A percentile compares a stretch with the other conserved stretches of the same genome.
Conservation (phyloP, 306 rosid genomes). For the Trifolium fragiferum region DNA sequence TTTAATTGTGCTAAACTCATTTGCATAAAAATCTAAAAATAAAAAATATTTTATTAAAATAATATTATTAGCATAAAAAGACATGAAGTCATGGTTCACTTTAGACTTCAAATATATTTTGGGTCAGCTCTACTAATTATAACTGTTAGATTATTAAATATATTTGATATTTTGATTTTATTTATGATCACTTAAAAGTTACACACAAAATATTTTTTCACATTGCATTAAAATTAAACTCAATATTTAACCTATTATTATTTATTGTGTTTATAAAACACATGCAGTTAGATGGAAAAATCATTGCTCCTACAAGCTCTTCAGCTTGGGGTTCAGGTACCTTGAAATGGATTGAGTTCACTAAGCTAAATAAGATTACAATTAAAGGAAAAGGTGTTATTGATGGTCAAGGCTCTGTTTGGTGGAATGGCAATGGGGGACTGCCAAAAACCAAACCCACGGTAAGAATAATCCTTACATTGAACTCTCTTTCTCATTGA, state of each 20-base stretch:
- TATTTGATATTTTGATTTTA: no score
- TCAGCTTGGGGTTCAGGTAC: conserved; percentile 71
- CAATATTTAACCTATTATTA: neutral
- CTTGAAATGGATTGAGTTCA: conserved; percentile 74
- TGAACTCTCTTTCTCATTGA: no score
- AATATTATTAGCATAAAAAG: neutral
- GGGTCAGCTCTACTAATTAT: no score
- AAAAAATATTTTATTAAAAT: neutral
- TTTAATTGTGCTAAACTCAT: no score
- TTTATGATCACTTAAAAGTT: no score
- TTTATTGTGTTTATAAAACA: conserved; percentile 8
- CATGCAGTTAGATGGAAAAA: conserved; percentile 70
- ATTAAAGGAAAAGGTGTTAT: conserved; percentile 72
- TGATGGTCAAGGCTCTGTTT: conserved; percentile 84
- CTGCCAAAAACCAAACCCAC: conserved; percentile 70
- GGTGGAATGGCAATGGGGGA: conserved; percentile 62
- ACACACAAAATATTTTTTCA: no score
- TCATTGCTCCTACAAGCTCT: conserved; percentile 69
- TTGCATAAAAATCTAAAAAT: no score
- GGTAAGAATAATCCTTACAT: conserved; percentile 1
- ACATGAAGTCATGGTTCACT: no score
- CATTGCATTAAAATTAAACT: neutral
- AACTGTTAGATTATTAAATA: no score
- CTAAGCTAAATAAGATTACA: conserved; percentile 55
- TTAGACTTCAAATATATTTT: no score